Conservation (phyloP, 1,139 yeast species). For the Candida sanyaensis region DNA sequence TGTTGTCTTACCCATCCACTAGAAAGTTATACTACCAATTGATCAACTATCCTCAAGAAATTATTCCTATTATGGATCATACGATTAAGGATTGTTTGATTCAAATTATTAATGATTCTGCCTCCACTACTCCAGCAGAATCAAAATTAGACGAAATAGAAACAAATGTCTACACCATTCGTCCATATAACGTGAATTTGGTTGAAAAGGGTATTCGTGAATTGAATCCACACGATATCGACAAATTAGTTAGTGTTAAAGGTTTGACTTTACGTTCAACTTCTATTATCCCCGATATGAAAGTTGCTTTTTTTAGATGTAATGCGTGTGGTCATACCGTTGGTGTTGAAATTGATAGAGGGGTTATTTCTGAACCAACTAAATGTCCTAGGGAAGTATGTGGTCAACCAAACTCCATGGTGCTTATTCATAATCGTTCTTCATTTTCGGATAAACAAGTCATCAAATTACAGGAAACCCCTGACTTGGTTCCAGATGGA, state of each 20-base stretch:
- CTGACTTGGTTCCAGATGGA: constrained; percentile 98
- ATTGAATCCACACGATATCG: constrained; percentile 92
- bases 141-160: constrained; percentile 66
- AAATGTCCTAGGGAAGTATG: constrained; percentile 89
- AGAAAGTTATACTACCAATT: constrained; percentile 81
- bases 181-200: constrained; percentile 78
- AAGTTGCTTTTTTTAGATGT: constrained; percentile 94
- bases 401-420: constrained; percentile 86
- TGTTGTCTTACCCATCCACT: constrained; percentile 75
- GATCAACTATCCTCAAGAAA: constrained; percentile 93
- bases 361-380: constrained; percentile 90
- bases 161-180: constrained; percentile 77
- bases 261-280: constrained; percentile 90
- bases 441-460: constrained; percentile 95
- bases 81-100: constrained; percentile 89
- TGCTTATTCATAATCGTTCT: constrained; percentile 86
- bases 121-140: constrained; percentile 33
- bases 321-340: constrained; percentile 92
- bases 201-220: constrained; percentile 85
- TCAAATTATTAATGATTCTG: constrained; percentile 64
- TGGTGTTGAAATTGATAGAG: constrained; percentile 91
- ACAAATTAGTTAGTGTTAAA: constrained; percentile 85
- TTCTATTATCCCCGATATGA: constrained; percentile 96
- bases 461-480: constrained; percentile 92
- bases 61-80: constrained; percentile 97